phyloP scores from a whole-genome alignment of 257 asterid genomes.

The Oldenlandia corymbosa region DNA sequence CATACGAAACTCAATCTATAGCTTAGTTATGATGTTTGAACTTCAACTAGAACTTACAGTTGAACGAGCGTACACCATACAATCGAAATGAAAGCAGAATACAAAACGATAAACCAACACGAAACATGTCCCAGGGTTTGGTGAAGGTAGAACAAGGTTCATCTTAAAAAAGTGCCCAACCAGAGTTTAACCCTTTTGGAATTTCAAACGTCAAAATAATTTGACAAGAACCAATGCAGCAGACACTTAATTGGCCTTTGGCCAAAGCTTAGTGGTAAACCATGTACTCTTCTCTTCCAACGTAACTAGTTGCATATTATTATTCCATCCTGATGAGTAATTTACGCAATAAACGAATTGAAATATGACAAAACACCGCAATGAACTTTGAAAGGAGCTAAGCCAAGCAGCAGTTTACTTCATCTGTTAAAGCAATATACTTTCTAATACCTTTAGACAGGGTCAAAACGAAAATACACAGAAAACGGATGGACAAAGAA shows the following conservation, averaged over 20 bases:
- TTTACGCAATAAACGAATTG: too few relatives aligned
- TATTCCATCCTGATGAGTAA: not conserved
- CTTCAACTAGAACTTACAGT: not conserved
- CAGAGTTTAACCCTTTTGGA: too few relatives aligned
- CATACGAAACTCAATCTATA: not conserved
- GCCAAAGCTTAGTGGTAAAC: not conserved
- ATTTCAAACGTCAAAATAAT: not conserved
- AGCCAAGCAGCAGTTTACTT: not conserved
- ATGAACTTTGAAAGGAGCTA: too few relatives aligned
- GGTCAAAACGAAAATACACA: not conserved
- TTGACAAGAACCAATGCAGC: too few relatives aligned
- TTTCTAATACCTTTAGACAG: too few relatives aligned
- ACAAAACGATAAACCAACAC: not conserved
- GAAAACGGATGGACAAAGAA: too few relatives aligned
- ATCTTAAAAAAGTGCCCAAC: too few relatives aligned
- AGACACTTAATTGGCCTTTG: too few relatives aligned
- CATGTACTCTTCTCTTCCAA: not conserved
- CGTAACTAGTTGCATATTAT: not conserved
- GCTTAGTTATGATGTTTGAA: not conserved
- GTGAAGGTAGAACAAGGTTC: not conserved
- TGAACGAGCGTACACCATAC: too few relatives aligned
- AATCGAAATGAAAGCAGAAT: too few relatives aligned
- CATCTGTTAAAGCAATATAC: not conserved
- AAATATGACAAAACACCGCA: not conserved
- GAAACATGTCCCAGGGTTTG: not conserved